Evolutionary conservation across 768 basidiomycete genomes (phyloP).

Genomic region (Podaxis sp.): DNA sequence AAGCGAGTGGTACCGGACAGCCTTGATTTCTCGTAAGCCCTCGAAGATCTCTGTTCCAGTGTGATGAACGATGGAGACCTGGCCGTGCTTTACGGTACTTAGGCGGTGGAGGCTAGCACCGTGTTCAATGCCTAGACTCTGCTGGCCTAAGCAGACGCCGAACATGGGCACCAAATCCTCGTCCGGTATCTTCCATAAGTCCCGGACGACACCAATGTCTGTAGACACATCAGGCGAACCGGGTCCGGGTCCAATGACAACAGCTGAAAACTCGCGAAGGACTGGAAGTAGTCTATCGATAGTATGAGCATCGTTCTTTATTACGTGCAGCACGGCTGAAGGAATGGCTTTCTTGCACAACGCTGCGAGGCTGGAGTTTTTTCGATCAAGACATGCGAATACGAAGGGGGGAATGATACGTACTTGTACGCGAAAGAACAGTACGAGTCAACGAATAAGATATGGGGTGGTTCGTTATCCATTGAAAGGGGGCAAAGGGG

Average conservation of each 20-base stretch:
- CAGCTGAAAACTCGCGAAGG: slow-evolving; percentile 61
- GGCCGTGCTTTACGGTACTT: slow-evolving; percentile 24
- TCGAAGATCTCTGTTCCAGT: slow-evolving; percentile 58
- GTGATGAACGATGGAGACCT: slow-evolving; percentile 65
- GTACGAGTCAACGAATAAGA: slow-evolving; percentile 80
- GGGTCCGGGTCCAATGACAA: slow-evolving; percentile 79
- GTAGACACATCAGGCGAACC: slow-evolving; percentile 63
- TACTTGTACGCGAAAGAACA: slow-evolving; percentile 91
- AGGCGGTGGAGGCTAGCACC: slow-evolving; percentile 62
- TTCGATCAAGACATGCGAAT: not conserved
- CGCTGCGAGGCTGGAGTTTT: slow-evolving; percentile 58
- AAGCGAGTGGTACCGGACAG: slow-evolving; percentile 81
- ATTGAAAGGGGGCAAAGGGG: slow-evolving; percentile 20
- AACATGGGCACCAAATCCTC: slow-evolving; percentile 63
- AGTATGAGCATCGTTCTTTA: slow-evolving; percentile 67
- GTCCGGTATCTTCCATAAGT: slow-evolving; percentile 66
- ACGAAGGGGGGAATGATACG: slow-evolving; percentile 23
- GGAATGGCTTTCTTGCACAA: slow-evolving; percentile 65
- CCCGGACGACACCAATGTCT: slow-evolving; percentile 68
- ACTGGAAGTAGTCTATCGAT: slow-evolving; percentile 48
- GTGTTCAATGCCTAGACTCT: slow-evolving; percentile 66
- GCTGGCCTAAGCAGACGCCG: slow-evolving; percentile 81
- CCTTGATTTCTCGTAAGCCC: slow-evolving; percentile 48
- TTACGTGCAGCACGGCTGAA: slow-evolving; percentile 58
- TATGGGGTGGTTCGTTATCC: slow-evolving; percentile 41